A percentile compares a stretch with the other conserved stretches of the same genome.
phyloP scores from a whole-genome alignment of 75 land plant genomes.

The Picea sitchensis region DNA sequence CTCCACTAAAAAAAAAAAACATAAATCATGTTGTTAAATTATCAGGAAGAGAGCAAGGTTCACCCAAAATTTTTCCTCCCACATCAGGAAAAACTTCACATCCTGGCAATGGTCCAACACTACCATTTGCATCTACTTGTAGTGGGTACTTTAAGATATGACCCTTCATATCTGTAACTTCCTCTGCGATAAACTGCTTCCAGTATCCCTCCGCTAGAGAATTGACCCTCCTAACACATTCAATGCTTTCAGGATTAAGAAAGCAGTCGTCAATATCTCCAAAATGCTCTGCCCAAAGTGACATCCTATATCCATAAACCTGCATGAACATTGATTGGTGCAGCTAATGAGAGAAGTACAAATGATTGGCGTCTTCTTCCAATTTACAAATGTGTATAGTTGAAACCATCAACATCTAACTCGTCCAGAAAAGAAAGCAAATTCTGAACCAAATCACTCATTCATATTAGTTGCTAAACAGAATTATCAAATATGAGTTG shows the following conservation, averaged over 20 bases:
- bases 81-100: constrained; percentile 76
- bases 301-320: constrained; percentile 88
- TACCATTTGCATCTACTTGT: constrained; percentile 49
- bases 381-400: background rate
- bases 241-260: constrained; percentile 39
- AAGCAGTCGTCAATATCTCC: constrained; percentile 48
- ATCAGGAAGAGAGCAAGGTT: constrained; percentile 63
- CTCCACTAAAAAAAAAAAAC: no score
- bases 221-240: constrained; percentile 67
- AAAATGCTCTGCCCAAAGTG: constrained; percentile 84
- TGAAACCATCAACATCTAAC: background rate
- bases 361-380: background rate
- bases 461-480: no score
- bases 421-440: no score
- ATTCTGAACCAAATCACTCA: no score
- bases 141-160: constrained; percentile 79
- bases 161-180: constrained; percentile 48
- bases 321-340: constrained; percentile 15
- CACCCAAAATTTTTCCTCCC: constrained; percentile 77
- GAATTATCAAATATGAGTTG: no score
- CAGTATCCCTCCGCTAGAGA: constrained; percentile 47
- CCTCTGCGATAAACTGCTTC: constrained; percentile 44
- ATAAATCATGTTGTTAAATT: constrained; percentile 49
- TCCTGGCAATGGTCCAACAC: constrained; percentile 48
- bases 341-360: background rate